Percentiles rank a stretch among this genome's conserved stretches.
Evolutionary conservation across 768 basidiomycete species (phyloP).

Genomic region (Auriscalpium microsporum): DNA sequence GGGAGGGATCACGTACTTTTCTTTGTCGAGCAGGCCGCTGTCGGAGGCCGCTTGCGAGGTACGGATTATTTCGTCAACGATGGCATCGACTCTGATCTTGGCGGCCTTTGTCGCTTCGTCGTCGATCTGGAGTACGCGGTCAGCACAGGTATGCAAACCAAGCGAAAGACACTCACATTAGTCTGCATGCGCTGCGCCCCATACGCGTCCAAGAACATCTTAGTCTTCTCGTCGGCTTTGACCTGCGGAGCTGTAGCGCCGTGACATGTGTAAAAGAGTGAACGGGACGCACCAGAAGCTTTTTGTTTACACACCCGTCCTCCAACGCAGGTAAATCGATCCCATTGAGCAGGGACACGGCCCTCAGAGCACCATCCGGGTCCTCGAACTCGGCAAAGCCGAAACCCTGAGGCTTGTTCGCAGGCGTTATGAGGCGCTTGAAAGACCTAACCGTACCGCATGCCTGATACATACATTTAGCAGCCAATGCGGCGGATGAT

Average conservation of each 20-base stretch:
- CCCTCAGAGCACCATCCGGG: conserved; percentile 82
- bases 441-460: conserved; percentile 87
- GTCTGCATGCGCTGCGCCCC: conserved; percentile 69
- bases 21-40: conserved; percentile 68
- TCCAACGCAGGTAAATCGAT: conserved; percentile 55
- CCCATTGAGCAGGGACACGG: conserved; percentile 54
- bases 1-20: conserved; percentile 88
- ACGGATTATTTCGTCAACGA: conserved; percentile 65
- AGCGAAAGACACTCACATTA: conserved; percentile 51
- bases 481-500: neutral
- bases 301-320: conserved; percentile 53
- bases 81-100: conserved; percentile 51
- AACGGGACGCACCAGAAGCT: conserved; percentile 53
- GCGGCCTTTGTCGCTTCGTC: conserved; percentile 57
- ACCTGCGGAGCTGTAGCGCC: conserved; percentile 51
- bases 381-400: conserved; percentile 96
- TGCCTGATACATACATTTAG: conserved; percentile 41
- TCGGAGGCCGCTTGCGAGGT: conserved; percentile 68
- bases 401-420: conserved; percentile 92
- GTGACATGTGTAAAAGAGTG: conserved; percentile 16
- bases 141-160: conserved; percentile 2
- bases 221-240: conserved; percentile 95
- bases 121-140: conserved; percentile 44
- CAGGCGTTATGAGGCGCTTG: conserved; percentile 86
- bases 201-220: conserved; percentile 80